These are phyloP conservation scores for Gamsiella multidivaricata DNA, from an alignment of 192 early-diverging fungal genomes.

Conservation along the genomic window DNA sequence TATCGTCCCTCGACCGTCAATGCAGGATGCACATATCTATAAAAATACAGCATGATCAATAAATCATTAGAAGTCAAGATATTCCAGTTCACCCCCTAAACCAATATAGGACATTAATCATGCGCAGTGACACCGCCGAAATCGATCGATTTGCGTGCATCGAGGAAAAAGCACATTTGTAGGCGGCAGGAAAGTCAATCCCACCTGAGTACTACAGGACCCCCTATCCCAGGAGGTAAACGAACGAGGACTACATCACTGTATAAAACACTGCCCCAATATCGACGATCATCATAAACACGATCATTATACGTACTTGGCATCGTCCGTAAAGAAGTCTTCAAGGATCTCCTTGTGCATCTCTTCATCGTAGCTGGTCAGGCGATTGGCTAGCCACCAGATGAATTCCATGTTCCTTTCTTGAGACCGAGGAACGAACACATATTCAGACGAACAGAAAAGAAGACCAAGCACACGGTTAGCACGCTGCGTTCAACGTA, in stretches of 20 bases:
- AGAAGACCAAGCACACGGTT: background rate
- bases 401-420: constrained; percentile 52
- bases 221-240: too few relatives aligned
- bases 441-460: too few relatives aligned
- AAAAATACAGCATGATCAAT: background rate
- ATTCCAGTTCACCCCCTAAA: too few relatives aligned
- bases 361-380: constrained; percentile 61
- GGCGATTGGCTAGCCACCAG: constrained; percentile 57
- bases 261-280: background rate
- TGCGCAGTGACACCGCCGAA: too few relatives aligned
- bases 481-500: background rate
- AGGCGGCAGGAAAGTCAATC: too few relatives aligned
- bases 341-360: constrained; percentile 63
- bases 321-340: constrained; percentile 63
- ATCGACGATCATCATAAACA: background rate
- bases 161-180: too few relatives aligned
- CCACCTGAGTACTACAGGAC: too few relatives aligned
- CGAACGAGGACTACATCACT: background rate
- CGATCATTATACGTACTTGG: constrained; percentile 34
- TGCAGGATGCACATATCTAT: constrained; percentile 59
- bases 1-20: constrained; percentile 59
- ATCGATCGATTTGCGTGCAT: too few relatives aligned
- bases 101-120: too few relatives aligned
- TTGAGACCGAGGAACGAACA: too few relatives aligned
- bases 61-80: too few relatives aligned